Base-by-base conservation (phyloP, 768 basidiomycete genomes). In the Boletellus ananiceps region DNA sequence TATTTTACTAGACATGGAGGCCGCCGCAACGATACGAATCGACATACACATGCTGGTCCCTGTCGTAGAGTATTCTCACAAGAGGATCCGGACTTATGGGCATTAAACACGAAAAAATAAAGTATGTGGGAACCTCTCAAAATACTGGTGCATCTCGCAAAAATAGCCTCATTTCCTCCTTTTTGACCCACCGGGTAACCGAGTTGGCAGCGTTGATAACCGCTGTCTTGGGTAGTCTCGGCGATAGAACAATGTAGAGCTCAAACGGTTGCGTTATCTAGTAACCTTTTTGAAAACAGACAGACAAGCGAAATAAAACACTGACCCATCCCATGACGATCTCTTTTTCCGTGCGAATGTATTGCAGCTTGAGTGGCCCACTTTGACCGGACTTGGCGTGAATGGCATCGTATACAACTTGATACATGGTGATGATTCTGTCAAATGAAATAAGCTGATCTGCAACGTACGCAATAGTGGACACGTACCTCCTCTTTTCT, bases 241-340 rank as follows among this genome's bases (percentile, higher is more conserved):
- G 88, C 1, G 92, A 89, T 13, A 94, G 65, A 0, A 87, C 76
- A 43, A 95, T 69, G 63, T 96, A 98, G 14, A 98, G 70, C 66
- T 98, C 96, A 61, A 96, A 97, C 0, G 86, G 84, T 60, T 93
- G 88, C 0, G 94, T 96, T 50, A 94, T 86, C 94, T 98, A 61
- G 27, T 12, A 40, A 21, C 5, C 11, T 21, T 3, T 29, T 57
- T 34, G 14, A 43, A 33, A 38, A 11, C 11, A 38, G 25, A 15
- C 32, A 31, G 15, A 13, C 18, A 11, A 9, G 2, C 12, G 15
- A 39, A 41, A 12, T 2, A 4, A 43, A 50, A 36, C 18, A 65
- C 87, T 49, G 64, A 97, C 94, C 95, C 96, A 97, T 39, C 92
- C 95, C 74, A 98, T 81, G 23, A 95, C 83, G 47, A 84, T 84